Evolutionary conservation across 2,329 filamentous ascomycete genomes (phyloP).

Genomic region (Calonectria fujianensis): DNA sequence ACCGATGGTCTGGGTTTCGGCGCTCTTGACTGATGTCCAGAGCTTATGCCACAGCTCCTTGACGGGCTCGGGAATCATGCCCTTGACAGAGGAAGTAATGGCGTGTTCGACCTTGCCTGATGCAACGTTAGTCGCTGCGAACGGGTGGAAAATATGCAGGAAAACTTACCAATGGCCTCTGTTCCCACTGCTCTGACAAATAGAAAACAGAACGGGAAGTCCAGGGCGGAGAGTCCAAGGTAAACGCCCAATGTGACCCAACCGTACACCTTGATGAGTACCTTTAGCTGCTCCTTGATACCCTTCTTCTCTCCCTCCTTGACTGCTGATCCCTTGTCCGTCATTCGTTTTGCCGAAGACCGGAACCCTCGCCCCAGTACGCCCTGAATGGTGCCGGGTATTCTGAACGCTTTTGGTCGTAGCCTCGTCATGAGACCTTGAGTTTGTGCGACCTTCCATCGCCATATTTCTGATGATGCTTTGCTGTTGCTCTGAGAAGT

Average conservation of each 20-base stretch:
- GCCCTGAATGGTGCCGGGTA: constrained; percentile 50
- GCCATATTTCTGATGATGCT: constrained; percentile 48
- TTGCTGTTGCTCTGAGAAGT: constrained; percentile 52
- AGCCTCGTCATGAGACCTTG: constrained; percentile 48
- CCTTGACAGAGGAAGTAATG: constrained; percentile 76
- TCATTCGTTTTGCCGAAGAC: constrained; percentile 59
- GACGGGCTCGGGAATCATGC: constrained; percentile 75
- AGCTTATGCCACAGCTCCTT: constrained; percentile 72
- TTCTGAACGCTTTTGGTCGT: constrained; percentile 41
- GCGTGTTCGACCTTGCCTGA: constrained; percentile 78
- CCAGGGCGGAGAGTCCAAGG: constrained; percentile 85
- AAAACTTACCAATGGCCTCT: constrained; percentile 83
- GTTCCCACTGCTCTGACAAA: constrained; percentile 89
- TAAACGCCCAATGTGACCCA: constrained; percentile 97
- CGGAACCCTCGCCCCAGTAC: constrained; percentile 58
- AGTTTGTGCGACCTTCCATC: constrained; percentile 45
- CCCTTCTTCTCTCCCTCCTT: constrained; percentile 62
- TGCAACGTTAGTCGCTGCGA: constrained; percentile 42
- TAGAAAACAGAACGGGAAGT: constrained; percentile 97
- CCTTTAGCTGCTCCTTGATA: constrained; percentile 84
- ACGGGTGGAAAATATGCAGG: background rate
- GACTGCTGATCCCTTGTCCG: constrained; percentile 50
- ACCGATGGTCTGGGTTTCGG: constrained; percentile 65
- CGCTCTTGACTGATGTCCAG: constrained; percentile 68
- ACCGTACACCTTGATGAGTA: constrained; percentile 93